Evolutionary conservation across 2,329 filamentous ascomycete species (phyloP), one percentile per base, ranked within the genome.

Genomic region (Niveomyces coronatus): DNA sequence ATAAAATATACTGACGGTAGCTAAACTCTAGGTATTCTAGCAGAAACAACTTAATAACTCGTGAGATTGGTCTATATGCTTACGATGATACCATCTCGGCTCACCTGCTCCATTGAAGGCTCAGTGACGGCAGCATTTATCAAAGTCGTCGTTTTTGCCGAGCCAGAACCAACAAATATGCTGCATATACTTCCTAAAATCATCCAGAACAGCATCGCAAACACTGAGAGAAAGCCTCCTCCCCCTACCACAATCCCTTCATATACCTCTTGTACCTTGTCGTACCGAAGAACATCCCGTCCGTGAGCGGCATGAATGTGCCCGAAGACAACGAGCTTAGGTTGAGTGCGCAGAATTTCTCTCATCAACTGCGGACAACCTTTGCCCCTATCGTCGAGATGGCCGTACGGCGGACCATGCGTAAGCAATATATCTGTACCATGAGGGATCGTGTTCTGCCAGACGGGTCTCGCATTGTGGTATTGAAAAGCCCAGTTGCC

Each of bases 401-500:
- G 53, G 2, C 50, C 52, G n/a, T 39, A 46, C 1, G 60, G 58
- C 2, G 62, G 60, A 0, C 51, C 53, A 42, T 65, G 62, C 2
- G 57, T 63, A 9, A 65, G 42, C 2, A 64, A 40, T n/a, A 65
- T 49, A 40, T 63, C 60, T 1, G 51, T 51, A 2, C 49, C 44
- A 1, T 47, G 38, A 0, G 56, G 48, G 3, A 54, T 41, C 4
- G 40, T 27, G 11, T 44, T 33, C 8, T 39, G 34, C 53, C 51
- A 57, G 4, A 48, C 44, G 26, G 60, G 44, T 5, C 42, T 30
- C 10, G 31, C 29, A 5, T 41, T 44, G 0, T 51, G 48, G 41
- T 67, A 63, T 42, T 66, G 62, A 34, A 67, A 68, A 0, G 61
- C 62, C 53, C 54, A 65, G 22, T 45, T 57, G 4, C 58, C 60